Conservation (phyloP, 208 protist species). For the Crithidia sp. region DNA sequence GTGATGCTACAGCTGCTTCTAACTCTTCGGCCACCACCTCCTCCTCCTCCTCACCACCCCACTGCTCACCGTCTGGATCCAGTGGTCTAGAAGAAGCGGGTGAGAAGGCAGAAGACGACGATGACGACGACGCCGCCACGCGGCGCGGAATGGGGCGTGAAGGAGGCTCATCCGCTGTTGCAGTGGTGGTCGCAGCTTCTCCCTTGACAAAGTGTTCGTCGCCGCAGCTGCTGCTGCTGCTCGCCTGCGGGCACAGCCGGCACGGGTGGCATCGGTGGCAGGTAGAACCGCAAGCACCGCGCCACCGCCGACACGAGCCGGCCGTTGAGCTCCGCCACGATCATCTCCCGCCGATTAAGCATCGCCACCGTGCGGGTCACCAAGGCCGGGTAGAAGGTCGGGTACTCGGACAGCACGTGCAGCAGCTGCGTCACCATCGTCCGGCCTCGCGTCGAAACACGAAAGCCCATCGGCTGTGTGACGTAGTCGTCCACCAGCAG, state of each 20-base stretch:
- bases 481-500: conserved; percentile 79
- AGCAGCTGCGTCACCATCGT: conserved; percentile 71
- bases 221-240: conserved; percentile 1
- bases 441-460: conserved; percentile 30
- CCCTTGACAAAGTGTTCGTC: too few species aligned
- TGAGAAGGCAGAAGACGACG: not conserved
- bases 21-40: too few species aligned
- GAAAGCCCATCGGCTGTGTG: conserved; percentile 56
- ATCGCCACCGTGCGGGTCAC: conserved; percentile 64
- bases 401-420: conserved; percentile 59
- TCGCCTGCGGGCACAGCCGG: conserved; percentile 6
- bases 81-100: not conserved
- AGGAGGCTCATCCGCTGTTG: not conserved
- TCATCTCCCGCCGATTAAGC: conserved; percentile 46
- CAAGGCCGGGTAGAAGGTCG: conserved; percentile 68
- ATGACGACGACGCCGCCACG: not conserved
- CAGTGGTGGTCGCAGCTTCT: too few species aligned
- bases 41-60: too few species aligned
- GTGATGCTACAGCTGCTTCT: not conserved
- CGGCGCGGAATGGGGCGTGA: too few species aligned
- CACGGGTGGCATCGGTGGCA: conserved; percentile 33
- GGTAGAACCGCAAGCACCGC: conserved; percentile 58
- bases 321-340: conserved; percentile 54
- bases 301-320: conserved; percentile 58
- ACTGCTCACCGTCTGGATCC: not conserved